Conservation (phyloP, 305 asterid species). For the Coffea humblotiana region DNA sequence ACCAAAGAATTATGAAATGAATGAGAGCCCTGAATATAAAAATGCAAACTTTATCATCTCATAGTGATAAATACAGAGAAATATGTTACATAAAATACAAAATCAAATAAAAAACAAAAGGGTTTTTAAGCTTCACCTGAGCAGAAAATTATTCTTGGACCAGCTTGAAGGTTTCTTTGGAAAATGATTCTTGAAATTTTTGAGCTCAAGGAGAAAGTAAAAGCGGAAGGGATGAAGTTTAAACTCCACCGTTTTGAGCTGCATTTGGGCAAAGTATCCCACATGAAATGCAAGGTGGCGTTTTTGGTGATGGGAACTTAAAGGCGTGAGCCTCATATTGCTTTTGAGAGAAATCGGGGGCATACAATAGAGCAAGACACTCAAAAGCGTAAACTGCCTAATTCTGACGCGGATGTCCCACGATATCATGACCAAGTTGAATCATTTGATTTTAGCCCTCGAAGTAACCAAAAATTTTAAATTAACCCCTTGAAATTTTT, state of each 20-base stretch:
- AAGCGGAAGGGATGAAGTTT: background rate
- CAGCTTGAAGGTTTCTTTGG: background rate
- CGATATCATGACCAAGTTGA: too few relatives aligned
- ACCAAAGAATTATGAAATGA: background rate
- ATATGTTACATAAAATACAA: background rate
- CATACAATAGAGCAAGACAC: background rate
- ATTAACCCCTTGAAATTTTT: too few relatives aligned
- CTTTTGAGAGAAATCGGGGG: background rate
- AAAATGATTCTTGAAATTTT: background rate
- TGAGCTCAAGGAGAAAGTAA: too few relatives aligned
- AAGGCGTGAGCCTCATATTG: background rate
- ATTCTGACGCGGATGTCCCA: too few relatives aligned
- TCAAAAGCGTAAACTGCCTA: background rate
- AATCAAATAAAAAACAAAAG: background rate
- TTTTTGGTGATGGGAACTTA: background rate
- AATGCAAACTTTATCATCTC: background rate
- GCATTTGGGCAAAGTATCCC: background rate
- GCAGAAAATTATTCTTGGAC: background rate
- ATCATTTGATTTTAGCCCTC: too few relatives aligned
- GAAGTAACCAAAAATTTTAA: too few relatives aligned
- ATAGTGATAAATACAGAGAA: too few relatives aligned
- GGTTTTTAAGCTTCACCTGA: background rate
- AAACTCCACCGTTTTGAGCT: background rate
- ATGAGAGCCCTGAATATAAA: constrained; percentile 6
- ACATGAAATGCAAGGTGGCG: background rate